Base-by-base conservation (phyloP, 768 basidiomycete species). In the Tylopilus felleus region DNA sequence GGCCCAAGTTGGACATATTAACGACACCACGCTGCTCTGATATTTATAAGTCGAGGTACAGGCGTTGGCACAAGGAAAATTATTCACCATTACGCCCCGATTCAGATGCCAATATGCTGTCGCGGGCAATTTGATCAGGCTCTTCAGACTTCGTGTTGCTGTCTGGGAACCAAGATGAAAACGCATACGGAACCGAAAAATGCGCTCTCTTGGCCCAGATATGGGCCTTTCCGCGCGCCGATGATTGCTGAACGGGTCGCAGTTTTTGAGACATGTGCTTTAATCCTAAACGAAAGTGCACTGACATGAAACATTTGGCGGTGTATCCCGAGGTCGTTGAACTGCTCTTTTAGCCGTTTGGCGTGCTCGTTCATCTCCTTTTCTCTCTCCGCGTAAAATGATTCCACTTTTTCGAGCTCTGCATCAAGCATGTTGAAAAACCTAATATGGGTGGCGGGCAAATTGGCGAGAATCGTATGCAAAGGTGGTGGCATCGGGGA, bases 331-430 rank as follows among this genome's bases (percentile, higher is more conserved):
- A 97, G 79, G 62, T 93, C 90, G 6, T 78, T 68, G 13, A 96
- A 77, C 65, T 97, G 94, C 35, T 76, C 75, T 54, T 81, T 78
- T 6, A 98, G 71, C 21, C 70, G 47, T 27, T 73, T 63, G 14
- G 75, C 75, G 21, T 75, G 78, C 2, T 65, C 67, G 8, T 70
- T 71, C 82, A 81, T 85, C 71, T 80, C 83, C 42, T 77, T 77
- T 71, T 84, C 93, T 23, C 84, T 79, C 25, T 81, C 82, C 3
- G 79, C 63, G 66, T 91, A 99, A 69, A 99, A 99, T 1, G 74
- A 70, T 56, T 92, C 90, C 12, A 98, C 83, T 67, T 95, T 97
- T n/a, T 87, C 83, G 4, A 98, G 74, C 65, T 99, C 86, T 0
- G 65, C 65, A 60, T 96, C 90, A 9, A 98, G 77, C 25, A 83